Conservation (phyloP, 805 yeast species). For the Cyberlindnera saturnus region DNA sequence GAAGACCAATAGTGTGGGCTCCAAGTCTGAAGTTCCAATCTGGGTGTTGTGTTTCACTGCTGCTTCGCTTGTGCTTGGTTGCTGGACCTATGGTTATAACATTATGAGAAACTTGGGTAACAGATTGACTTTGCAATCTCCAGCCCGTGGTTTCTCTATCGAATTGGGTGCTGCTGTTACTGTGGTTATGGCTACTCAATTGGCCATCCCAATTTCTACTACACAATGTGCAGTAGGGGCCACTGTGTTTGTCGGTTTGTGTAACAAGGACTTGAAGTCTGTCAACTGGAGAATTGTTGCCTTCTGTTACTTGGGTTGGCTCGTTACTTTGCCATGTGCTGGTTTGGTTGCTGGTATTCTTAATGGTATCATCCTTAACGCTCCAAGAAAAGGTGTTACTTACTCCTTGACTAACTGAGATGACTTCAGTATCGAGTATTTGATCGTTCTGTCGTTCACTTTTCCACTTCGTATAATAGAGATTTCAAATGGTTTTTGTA, state of each 20-base stretch:
- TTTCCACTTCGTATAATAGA: no score
- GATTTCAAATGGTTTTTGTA: no score
- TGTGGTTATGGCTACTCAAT: conserved; percentile 67
- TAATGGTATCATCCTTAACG: conserved; percentile 57
- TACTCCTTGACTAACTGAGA: no score
- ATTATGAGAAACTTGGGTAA: conserved; percentile 70
- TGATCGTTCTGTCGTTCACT: no score
- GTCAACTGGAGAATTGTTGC: conserved; percentile 74
- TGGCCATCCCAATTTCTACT: conserved; percentile 67
- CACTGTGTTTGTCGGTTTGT: conserved; percentile 67
- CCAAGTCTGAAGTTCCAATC: conserved; percentile 54
- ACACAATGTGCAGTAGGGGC: conserved; percentile 79
- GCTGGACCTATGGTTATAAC: conserved; percentile 67
- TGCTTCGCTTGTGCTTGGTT: conserved; percentile 58
- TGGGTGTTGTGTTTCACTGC: conserved; percentile 72
- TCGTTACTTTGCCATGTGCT: conserved; percentile 66
- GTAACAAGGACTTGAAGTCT: conserved; percentile 55
- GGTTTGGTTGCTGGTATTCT: conserved; percentile 66
- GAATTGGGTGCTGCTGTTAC: conserved; percentile 78
- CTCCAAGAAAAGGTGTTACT: conserved; percentile 43
- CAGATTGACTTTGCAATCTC: conserved; percentile 68
- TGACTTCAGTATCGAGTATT: no score
- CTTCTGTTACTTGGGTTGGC: conserved; percentile 71
- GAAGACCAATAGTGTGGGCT: conserved; percentile 39
- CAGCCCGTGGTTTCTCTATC: conserved; percentile 70